phyloP scores from a whole-genome alignment of 306 rosid species.

The Prunus mongolica region DNA sequence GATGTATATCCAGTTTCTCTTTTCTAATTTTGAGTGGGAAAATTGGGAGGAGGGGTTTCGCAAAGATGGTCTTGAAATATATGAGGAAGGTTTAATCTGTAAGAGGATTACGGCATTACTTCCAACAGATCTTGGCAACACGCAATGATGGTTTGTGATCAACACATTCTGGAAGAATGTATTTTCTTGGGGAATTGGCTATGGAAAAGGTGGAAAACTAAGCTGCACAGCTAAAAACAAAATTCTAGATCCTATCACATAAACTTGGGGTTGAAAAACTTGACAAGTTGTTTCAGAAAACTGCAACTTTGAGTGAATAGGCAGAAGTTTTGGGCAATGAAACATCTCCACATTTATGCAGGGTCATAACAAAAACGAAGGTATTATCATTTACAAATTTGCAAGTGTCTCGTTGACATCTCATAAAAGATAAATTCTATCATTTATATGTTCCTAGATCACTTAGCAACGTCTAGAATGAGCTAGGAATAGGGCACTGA shows the following conservation, averaged over 20 bases:
- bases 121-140: neutral
- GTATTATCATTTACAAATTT: neutral
- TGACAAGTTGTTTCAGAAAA: neutral
- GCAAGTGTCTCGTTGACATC: neutral
- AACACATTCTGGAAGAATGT: neutral
- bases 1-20: neutral
- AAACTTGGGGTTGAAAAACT: neutral
- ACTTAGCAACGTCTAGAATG: constrained; percentile 1
- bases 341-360: neutral
- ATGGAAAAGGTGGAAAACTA: neutral
- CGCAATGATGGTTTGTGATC: neutral
- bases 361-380: neutral
- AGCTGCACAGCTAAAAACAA: neutral
- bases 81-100: neutral
- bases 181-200: neutral
- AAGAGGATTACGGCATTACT: neutral
- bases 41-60: neutral
- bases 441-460: neutral
- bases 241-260: neutral
- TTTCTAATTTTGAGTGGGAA: neutral
- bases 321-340: neutral
- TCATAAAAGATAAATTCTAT: neutral
- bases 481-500: constrained; percentile 18
- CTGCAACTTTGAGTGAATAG: neutral
- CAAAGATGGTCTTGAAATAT: neutral